Percentiles rank a stretch among this genome's conserved stretches.
These are phyloP conservation scores for Talaromyces rugulosus DNA, from an alignment of 2,329 filamentous ascomycete species.

Conservation along the genomic window DNA sequence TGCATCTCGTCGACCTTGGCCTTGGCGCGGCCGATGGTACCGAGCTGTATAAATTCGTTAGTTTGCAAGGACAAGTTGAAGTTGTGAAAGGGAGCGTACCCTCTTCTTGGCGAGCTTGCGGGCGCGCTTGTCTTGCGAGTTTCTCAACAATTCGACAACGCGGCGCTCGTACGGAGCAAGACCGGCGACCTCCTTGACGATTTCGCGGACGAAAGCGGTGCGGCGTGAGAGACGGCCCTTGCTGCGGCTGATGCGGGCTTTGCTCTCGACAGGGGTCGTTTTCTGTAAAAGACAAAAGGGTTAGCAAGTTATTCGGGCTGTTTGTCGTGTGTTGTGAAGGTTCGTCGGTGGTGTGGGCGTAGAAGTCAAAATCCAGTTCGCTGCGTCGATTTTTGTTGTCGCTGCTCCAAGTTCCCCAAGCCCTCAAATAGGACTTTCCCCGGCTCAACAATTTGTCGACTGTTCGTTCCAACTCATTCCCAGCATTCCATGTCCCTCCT, in stretches of 20 bases:
- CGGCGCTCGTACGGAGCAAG: constrained; percentile 96
- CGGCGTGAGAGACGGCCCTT: constrained; percentile 97
- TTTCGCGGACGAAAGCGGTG: constrained; percentile 92
- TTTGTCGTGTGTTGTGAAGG: background rate
- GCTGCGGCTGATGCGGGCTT: constrained; percentile 75
- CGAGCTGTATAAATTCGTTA: constrained; percentile 59
- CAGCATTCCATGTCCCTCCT: background rate
- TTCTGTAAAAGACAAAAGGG: constrained; percentile 54
- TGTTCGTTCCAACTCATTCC: background rate
- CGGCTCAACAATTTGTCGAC: background rate
- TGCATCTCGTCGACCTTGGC: constrained; percentile 99
- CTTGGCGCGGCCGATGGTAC: constrained; percentile 98
- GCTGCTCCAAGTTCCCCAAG: background rate
- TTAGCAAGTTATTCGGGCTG: background rate
- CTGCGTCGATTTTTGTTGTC: background rate
- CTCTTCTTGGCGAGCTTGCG: constrained; percentile 99
- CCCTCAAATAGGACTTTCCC: background rate
- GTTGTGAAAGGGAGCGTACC: constrained; percentile 52
- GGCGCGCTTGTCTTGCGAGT: constrained; percentile 99
- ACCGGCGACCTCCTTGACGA: constrained; percentile 97
- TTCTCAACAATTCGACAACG: constrained; percentile 97
- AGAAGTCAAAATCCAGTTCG: background rate
- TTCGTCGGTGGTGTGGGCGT: background rate
- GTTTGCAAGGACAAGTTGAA: background rate
- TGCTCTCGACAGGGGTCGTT: constrained; percentile 72